Base-by-base conservation (phyloP, 192 early-diverging fungal species). In the Phycomyces nitens region DNA sequence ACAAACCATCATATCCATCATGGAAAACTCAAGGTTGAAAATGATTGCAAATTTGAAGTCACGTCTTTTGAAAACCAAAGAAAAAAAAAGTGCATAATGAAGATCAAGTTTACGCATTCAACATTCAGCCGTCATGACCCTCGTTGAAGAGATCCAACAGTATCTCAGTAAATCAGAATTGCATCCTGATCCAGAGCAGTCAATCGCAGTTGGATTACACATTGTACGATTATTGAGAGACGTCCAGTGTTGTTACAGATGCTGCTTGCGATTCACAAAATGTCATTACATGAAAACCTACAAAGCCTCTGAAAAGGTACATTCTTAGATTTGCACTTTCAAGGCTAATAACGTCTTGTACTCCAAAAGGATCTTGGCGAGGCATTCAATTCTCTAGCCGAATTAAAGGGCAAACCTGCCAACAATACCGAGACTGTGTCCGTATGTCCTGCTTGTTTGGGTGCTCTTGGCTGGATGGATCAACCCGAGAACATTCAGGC, bases 361-460 rank as follows among this genome's bases (percentile, higher is more conserved):
- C n/a, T n/a, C n/a, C 5, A 56, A 44, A 40, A 53, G 62, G 34
- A 55, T 51, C 49, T 60, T n/a, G 0, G 5, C 9, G 3, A 14
- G 7, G 58, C 58, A 1, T 67, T 53, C 27, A 53, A 41, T 53
- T 47, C 23, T 47, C 56, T n/a, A 23, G 47, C 43, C 43, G 6
- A 53, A 15, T 21, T 26, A 20, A 23, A 3, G 10, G 21, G 40
- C 21, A 16, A 20, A 29, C 16, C 34, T 23, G 12, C 18, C 29
- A 16, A 1, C 18, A 27, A 42, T 8, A 11, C 3, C 18, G 60
- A 71, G 5, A 12, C 22, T 2, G 61, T 52, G 16, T 21, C 52
- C 5, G 38, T 66, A 3, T 77, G 76, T 12, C 39, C 62, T 1
- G 68, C 65, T 2, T 77, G 76, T 63, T 56, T 74, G 11, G 44